Evolutionary conservation across 805 yeast genomes (phyloP), one percentile per base, ranked within the genome.

Genomic region (Nakazawaea laoshanensis): DNA sequence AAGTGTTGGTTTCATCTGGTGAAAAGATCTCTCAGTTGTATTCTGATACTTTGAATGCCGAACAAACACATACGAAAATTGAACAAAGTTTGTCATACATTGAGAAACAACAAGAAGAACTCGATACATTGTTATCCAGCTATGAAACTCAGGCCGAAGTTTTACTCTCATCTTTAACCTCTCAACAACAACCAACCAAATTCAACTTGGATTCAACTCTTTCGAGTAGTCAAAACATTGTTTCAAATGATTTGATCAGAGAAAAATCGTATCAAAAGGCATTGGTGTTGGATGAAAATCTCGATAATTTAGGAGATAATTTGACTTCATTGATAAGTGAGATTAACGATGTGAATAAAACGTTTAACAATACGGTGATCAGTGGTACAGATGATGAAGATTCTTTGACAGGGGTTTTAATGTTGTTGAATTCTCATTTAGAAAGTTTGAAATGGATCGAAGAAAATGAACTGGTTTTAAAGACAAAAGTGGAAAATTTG

Each of bases 401-500:
- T 42, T 65, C 77, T 4, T 54, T 77, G 28, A 76, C 74, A 43
- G 87, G 79, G 50, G 72, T 89, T 41, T 79, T 92, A 19, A 79
- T 76, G 52, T 65, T 92, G 42, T 68, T 92, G 50, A 88, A 89
- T 51, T 74, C 85, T 29, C 97, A 92, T 54, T 63, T 92, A 55
- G 92, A 88, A 41, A 85, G 94, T 41, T 67, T 92, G 57, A 86
- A 78, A 51, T 87, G 88, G 67, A 72, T 92, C 36, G 95, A 92
- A 49, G 69, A 67, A 41, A 73, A 77, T 41, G 85, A 94, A 33
- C 67, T 67, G 13, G 61, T 62, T 16, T 64, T 92, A 45, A 84
- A 80, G 50, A 68, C 70, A 23, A 81, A 84, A 53, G 53, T 92
- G 39, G 71, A 67, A 23, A 50, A 53, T 32, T 40, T 64, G 24